Base-by-base conservation (phyloP, 2,329 filamentous ascomycete genomes). In the Cytospora mali region DNA sequence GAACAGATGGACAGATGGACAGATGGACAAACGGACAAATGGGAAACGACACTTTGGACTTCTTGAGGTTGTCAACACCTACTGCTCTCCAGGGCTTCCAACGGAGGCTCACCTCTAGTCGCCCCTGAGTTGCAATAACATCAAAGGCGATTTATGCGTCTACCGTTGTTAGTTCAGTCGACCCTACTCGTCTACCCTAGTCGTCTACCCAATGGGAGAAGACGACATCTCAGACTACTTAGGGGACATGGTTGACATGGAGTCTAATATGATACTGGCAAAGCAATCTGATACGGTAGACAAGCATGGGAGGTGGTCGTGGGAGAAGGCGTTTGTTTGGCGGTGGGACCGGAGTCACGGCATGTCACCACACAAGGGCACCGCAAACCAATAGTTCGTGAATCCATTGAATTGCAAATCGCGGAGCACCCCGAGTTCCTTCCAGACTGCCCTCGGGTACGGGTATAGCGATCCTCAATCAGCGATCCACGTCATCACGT, bases 401-500 rank as follows among this genome's bases (percentile, higher is more conserved):
- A 84, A 83, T 82, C 78, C 77, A 78, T 81, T 81, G 79, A 82
- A 82, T 84, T 84, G 69, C 66, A 65, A 42, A 69, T 86, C 79
- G 81, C 82, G 81, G 82, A 83, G 79, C 79, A 82, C 73, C 73
- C 74, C 78, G 59, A 58, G 55, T 56, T 49, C 61, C 54, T 50
- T 51, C 27, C 54, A 35, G 42, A 80, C 79, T 80, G 79, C 79
- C 80, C 75, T 76, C 72, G 79, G 80, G 80, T 84, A 84, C 84
- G 80, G 57, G 56, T 46, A 64, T 80, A 84, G 83, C 83, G 80
- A 83, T 86, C 82, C 81, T 85, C 83, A 84, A 84, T 77, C 79
- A 82, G 81, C 80, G 76, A 78, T 82, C 83, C 84, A 86, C 83
- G 80, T 86, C 83, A 82, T 87, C 83, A 76, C 79, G 79, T 78